These are phyloP conservation scores for Fusarium falciforme DNA, from an alignment of 2,329 filamentous ascomycete genomes.

Conservation along the genomic window DNA sequence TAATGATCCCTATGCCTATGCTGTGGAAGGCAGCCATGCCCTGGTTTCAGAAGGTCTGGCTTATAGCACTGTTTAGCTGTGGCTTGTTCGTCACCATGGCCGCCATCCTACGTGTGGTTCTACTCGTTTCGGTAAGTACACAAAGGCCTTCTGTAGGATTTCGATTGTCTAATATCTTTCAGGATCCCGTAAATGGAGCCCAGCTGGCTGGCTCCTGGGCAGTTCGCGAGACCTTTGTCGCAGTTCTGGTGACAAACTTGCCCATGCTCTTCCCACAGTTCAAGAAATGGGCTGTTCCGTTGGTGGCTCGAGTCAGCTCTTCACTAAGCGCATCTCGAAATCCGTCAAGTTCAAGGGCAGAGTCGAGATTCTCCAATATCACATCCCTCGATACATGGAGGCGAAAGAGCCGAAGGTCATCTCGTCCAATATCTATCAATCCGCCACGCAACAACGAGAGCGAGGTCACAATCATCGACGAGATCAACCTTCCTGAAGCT, in stretches of 20 bases:
- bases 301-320: constrained; percentile 37
- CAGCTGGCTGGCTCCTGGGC: constrained; percentile 56
- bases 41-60: constrained; percentile 51
- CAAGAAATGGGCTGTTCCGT: constrained; percentile 48
- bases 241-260: constrained; percentile 57
- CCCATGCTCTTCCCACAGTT: constrained; percentile 60
- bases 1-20: constrained; percentile 68
- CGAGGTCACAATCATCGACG: constrained; percentile 38
- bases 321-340: constrained; percentile 37
- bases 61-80: constrained; percentile 54
- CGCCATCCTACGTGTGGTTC: constrained; percentile 50
- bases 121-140: constrained; percentile 43
- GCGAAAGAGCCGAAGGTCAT: constrained; percentile 32
- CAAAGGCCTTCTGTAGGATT: too few species aligned
- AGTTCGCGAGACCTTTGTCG: constrained; percentile 57
- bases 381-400: constrained; percentile 35
- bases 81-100: constrained; percentile 56
- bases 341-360: constrained; percentile 14
- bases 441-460: constrained; percentile 37
- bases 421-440: constrained; percentile 18
- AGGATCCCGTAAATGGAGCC: constrained; percentile 56
- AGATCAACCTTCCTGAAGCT: constrained; percentile 31
- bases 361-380: constrained; percentile 32
- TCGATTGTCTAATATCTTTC: neutral
- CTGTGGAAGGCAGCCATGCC: constrained; percentile 53